A percentile compares a stretch with the other conserved stretches of the same genome.
These are phyloP conservation scores for Cardamine chenopodiifolia DNA, from an alignment of 345 rosid genomes.

Conservation along the genomic window DNA sequence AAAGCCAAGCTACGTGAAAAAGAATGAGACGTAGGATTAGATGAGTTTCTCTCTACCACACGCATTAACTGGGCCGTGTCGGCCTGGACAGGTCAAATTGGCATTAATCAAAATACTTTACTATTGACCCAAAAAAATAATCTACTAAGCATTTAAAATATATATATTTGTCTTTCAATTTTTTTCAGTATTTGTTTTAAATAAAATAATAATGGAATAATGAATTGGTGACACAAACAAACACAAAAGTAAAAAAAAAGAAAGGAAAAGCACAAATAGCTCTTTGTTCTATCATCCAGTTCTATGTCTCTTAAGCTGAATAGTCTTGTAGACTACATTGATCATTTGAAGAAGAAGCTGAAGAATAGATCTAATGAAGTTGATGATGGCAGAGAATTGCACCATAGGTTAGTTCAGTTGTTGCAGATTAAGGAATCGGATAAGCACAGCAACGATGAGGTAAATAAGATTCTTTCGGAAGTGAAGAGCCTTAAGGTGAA, in stretches of 20 bases:
- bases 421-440: constrained; percentile 48
- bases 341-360: constrained; percentile 45
- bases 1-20: constrained; percentile 11
- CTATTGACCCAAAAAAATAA: no score
- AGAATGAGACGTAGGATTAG: not conserved
- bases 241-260: no score
- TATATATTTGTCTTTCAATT: no score
- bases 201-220: no score
- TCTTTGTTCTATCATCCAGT: no score
- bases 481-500: constrained; percentile 48
- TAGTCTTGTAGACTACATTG: constrained; percentile 42
- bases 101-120: not conserved
- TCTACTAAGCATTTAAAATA: no score
- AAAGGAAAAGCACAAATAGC: no score
- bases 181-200: no score
- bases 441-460: constrained; percentile 42
- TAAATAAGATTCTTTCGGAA: constrained; percentile 45
- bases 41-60: not conserved
- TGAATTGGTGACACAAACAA: no score
- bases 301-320: constrained; percentile 33
- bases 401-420: constrained; percentile 45
- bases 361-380: constrained; percentile 48
- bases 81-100: not conserved
- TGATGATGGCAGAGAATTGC: constrained; percentile 53
- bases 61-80: not conserved